Evolutionary conservation across 768 basidiomycete species (phyloP).

Genomic region (Russula emetica): DNA sequence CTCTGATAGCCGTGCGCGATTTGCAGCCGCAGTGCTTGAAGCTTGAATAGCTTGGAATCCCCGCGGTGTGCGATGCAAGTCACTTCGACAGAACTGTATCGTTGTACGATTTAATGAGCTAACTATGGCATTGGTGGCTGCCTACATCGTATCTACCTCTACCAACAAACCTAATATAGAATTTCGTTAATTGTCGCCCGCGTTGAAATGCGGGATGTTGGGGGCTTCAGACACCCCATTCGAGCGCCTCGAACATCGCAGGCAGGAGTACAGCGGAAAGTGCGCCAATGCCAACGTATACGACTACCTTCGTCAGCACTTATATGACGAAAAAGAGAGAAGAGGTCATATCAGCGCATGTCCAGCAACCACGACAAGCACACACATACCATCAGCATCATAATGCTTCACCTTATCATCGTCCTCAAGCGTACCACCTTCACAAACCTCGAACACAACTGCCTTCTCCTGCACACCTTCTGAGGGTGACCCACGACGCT

Average conservation of each 20-base stretch:
- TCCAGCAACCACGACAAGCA: conserved; percentile 10
- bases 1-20: too few species aligned
- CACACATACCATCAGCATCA: conserved; percentile 72
- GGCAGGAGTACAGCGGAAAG: conserved; percentile 61
- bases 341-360: conserved; percentile 10
- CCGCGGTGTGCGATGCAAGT: too few species aligned
- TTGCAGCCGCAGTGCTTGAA: too few species aligned
- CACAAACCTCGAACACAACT: conserved; percentile 21
- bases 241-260: conserved; percentile 59
- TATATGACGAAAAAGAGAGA: conserved; percentile 31
- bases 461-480: conserved; percentile 19
- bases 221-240: conserved; percentile 51
- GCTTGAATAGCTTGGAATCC: too few species aligned
- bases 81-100: neutral
- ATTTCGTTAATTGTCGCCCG: neutral
- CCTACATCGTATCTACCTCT: neutral
- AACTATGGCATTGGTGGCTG: too few species aligned
- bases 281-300: conserved; percentile 82
- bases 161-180: neutral
- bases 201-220: neutral
- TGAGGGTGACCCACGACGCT: conserved; percentile 19
- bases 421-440: conserved; percentile 28
- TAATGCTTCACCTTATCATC: conserved; percentile 62
- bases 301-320: conserved; percentile 85
- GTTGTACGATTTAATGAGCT: too few species aligned